Evolutionary conservation across 192 early-diverging fungal genomes (phyloP), one percentile per base, ranked within the genome.

Genomic region (Coemansia sp.): DNA sequence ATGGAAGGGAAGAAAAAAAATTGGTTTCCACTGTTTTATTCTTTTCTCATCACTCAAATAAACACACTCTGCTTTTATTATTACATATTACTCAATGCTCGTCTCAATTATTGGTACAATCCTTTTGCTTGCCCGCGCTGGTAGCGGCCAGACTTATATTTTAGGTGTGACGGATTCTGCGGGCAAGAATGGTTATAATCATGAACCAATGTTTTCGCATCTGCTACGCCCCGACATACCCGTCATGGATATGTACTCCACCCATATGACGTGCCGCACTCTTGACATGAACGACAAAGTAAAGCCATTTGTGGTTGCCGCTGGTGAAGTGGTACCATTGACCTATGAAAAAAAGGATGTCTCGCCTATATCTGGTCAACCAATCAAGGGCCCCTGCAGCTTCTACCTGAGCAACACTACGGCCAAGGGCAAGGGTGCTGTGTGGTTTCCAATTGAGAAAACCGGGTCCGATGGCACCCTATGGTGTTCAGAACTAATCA

Each of bases 91-190:
- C 31, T 60, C 57, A 60, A 60, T 38, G 57, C 31, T 60, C 6
- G 3, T 60, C 4, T 34, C 31, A 0, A 60, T 60, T n/a, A 34
- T 60, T 36, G 31, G 57, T 34, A 33, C 57, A 31, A 15, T 18
- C 10, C 27, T 60, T 15, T 16, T 60, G 13, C 57, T 60, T 60
- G 57, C 57, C 57, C 57, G 57, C 57, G 13, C 57, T 33, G 31
- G 57, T 33, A 9, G 29, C 31, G 57, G 57, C 27, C 57, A 60
- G 57, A 60, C 57, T 3, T 60, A 33, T 15, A 4, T 60, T 34
- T 2, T 36, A 18, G 57, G 57, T 1, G 12, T n/a, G 7, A 33
- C 31, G 1, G 57, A 60, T 55, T 9, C 8, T 12, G 27, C 24
- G 9, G 11, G 13, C 9, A 22, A 62, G 1, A 33, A 31, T 6